Conservation (phyloP, 2,329 filamentous ascomycete genomes). For the Emmonsia crescens region DNA sequence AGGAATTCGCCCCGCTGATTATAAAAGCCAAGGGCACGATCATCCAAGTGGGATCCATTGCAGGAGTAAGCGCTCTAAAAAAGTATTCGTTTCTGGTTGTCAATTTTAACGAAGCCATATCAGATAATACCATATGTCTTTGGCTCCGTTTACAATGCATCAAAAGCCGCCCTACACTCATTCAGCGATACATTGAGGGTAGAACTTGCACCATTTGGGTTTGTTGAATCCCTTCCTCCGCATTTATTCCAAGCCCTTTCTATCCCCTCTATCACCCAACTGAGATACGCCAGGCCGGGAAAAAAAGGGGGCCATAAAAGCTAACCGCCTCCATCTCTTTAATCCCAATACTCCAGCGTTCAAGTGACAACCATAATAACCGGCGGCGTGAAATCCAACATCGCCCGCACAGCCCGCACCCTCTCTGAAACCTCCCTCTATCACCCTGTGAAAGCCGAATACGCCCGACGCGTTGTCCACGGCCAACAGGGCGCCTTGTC, state of each 20-base stretch:
- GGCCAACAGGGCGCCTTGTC: slow-evolving; percentile 45
- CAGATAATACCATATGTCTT: slow-evolving; percentile 36
- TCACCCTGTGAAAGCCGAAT: slow-evolving; percentile 41
- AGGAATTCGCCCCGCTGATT: slow-evolving; percentile 46
- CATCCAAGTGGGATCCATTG: slow-evolving; percentile 36
- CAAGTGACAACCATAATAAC: slow-evolving; percentile 46
- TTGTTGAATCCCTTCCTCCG: slow-evolving; percentile 10
- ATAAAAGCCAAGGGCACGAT: slow-evolving; percentile 36
- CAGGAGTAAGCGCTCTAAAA: slow-evolving; percentile 20
- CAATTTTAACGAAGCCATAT: background rate
- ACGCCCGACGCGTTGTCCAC: slow-evolving; percentile 41
- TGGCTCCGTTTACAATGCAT: slow-evolving; percentile 45
- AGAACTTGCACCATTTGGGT: slow-evolving; percentile 43
- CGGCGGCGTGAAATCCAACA: slow-evolving; percentile 49
- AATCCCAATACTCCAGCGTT: slow-evolving; percentile 25
- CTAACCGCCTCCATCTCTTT: background rate
- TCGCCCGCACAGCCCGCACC: slow-evolving; percentile 42
- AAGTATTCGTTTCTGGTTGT: background rate
- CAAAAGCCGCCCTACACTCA: slow-evolving; percentile 49
- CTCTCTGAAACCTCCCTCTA: slow-evolving; percentile 42
- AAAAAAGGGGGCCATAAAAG: background rate
- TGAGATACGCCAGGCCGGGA: background rate
- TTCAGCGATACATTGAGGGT: slow-evolving; percentile 49
- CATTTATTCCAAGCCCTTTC: background rate
- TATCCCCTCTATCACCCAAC: background rate